Evolutionary conservation across 164 flowering plant species (phyloP).

Genomic region (Chloranthus sessilifolius): DNA sequence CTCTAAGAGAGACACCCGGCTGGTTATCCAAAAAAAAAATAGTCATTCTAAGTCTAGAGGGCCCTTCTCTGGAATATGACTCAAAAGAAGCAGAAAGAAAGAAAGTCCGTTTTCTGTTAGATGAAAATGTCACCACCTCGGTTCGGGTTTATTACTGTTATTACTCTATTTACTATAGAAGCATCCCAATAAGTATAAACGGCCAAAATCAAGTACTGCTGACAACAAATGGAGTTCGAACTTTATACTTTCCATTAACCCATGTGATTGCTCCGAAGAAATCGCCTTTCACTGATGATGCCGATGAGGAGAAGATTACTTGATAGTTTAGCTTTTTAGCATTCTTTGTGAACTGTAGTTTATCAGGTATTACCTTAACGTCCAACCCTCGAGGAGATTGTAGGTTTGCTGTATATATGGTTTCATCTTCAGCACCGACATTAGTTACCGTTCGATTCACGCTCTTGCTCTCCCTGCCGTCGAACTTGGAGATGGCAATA

Average conservation of each 20-base stretch:
- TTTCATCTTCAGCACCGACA: constrained; percentile 38
- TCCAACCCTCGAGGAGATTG: constrained; percentile 35
- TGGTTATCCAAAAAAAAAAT: neutral
- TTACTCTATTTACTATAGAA: too few relatives aligned
- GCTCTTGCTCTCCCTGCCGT: constrained; percentile 28
- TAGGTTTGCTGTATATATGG: constrained; percentile 35
- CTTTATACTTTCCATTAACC: constrained; percentile 27
- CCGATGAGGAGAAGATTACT: constrained; percentile 37
- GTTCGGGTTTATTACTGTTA: neutral
- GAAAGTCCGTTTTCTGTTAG: neutral
- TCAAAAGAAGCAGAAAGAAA: neutral
- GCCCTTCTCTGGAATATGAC: neutral
- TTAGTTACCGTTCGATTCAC: constrained; percentile 60
- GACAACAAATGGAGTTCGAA: constrained; percentile 22
- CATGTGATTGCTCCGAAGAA: constrained; percentile 28
- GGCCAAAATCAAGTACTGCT: constrained; percentile 14
- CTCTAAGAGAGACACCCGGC: too few relatives aligned
- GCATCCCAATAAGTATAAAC: too few relatives aligned
- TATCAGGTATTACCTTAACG: constrained; percentile 48
- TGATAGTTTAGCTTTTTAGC: constrained; percentile 42
- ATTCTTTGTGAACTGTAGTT: constrained; percentile 38
- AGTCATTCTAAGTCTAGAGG: neutral
- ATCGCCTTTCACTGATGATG: constrained; percentile 13
- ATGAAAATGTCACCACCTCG: neutral
- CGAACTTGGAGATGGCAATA: constrained; percentile 45